Evolutionary conservation across 2,329 filamentous ascomycete genomes (phyloP).

Genomic region (Exutisphaerella laricina): DNA sequence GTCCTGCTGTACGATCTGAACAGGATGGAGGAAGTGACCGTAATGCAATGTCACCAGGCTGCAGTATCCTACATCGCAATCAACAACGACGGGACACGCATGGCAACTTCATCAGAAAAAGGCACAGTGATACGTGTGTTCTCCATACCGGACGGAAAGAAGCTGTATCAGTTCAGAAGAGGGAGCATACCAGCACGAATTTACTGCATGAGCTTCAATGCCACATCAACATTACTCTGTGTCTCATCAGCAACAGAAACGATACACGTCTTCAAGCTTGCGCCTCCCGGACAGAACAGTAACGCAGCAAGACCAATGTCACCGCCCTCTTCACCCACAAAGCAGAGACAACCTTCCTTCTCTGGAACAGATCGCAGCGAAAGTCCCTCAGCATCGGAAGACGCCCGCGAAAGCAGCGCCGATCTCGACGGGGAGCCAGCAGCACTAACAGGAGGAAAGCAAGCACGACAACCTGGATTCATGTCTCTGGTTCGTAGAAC

Average conservation of each 20-base stretch:
- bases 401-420: slow-evolving; percentile 38
- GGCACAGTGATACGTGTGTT: slow-evolving; percentile 97
- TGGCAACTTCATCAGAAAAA: slow-evolving; percentile 94
- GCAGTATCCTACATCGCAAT: slow-evolving; percentile 85
- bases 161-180: slow-evolving; percentile 91
- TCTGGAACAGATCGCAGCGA: slow-evolving; percentile 36
- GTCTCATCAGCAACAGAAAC: slow-evolving; percentile 96
- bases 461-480: slow-evolving; percentile 63
- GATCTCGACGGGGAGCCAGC: slow-evolving; percentile 26
- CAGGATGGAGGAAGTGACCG: slow-evolving; percentile 86
- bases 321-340: slow-evolving; percentile 26
- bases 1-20: slow-evolving; percentile 89
- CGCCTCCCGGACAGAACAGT: slow-evolving; percentile 36
- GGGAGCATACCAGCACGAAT: slow-evolving; percentile 95
- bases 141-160: slow-evolving; percentile 81
- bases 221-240: slow-evolving; percentile 84
- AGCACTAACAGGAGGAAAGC: slow-evolving; percentile 30
- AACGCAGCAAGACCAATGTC: slow-evolving; percentile 19
- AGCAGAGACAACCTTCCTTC: slow-evolving; percentile 14
- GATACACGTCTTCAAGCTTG: slow-evolving; percentile 88
- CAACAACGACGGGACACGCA: slow-evolving; percentile 83
- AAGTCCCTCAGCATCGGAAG: slow-evolving; percentile 32
- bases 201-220: slow-evolving; percentile 98
- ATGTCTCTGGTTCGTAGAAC: slow-evolving; percentile 89
- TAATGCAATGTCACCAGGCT: slow-evolving; percentile 90